phyloP scores from a whole-genome alignment of 768 basidiomycete species.

The Ramaria rubella region DNA sequence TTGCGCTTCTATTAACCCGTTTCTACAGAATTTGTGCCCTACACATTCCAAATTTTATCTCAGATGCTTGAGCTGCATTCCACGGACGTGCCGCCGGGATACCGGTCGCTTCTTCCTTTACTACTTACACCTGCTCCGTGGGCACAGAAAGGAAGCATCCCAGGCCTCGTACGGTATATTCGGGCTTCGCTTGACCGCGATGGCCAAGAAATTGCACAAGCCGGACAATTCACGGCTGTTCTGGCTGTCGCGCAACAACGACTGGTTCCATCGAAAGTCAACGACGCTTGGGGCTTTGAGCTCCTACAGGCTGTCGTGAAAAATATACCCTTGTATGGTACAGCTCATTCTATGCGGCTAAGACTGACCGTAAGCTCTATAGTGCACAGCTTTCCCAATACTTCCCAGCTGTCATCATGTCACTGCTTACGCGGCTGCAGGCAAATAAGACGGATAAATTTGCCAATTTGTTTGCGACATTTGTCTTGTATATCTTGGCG shows the following conservation, averaged over 20 bases:
- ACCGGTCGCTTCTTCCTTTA: conserved; percentile 72
- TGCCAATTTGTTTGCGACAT: conserved; percentile 73
- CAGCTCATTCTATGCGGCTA: no score
- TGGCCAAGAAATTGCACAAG: conserved; percentile 53
- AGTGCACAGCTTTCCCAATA: conserved; percentile 65
- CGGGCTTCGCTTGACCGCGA: conserved; percentile 78
- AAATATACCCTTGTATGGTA: conserved; percentile 72
- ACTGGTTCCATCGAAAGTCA: conserved; percentile 77
- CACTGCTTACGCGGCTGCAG: conserved; percentile 81
- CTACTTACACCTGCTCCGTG: conserved; percentile 81
- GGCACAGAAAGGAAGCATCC: conserved; percentile 93
- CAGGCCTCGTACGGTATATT: conserved; percentile 83
- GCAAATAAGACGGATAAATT: conserved; percentile 85
- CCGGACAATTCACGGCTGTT: conserved; percentile 69
- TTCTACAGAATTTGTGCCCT: conserved; percentile 84
- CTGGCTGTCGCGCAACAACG: conserved; percentile 88
- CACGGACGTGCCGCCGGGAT: conserved; percentile 41
- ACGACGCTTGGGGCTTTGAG: conserved; percentile 91
- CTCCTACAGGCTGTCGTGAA: conserved; percentile 72
- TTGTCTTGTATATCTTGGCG: conserved; percentile 71
- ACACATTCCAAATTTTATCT: conserved; percentile 92
- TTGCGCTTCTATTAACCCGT: not conserved
- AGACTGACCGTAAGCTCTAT: not conserved
- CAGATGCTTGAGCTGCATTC: conserved; percentile 87
- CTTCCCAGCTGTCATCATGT: conserved; percentile 60